These are phyloP conservation scores for Barbarea vulgaris DNA, from an alignment of 345 rosid species.

Conservation along the genomic window DNA sequence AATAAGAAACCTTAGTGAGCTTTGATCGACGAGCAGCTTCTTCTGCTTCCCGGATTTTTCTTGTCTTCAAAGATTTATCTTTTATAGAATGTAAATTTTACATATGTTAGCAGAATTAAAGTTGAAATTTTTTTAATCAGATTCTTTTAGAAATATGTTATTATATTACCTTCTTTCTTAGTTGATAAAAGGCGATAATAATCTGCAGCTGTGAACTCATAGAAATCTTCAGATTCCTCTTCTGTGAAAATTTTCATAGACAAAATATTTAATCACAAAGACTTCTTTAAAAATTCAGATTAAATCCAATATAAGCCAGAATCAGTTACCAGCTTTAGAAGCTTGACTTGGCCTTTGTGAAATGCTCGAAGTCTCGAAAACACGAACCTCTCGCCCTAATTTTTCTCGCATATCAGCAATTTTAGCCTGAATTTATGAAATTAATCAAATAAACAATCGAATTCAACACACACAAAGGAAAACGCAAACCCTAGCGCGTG, in stretches of 20 bases:
- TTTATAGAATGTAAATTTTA: conserved; percentile 21
- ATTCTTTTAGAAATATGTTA: conserved; percentile 13
- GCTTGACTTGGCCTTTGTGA: conserved; percentile 48
- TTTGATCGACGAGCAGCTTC: conserved; percentile 77
- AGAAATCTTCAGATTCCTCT: conserved; percentile 85
- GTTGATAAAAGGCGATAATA: conserved; percentile 57
- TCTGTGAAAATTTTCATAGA: conserved; percentile 31
- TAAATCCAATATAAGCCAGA: neutral
- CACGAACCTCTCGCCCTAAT: conserved; percentile 71
- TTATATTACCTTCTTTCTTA: conserved; percentile 78
- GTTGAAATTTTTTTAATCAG: too few species aligned
- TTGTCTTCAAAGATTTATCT: conserved; percentile 83
- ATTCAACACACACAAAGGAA: neutral
- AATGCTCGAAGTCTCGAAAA: conserved; percentile 63
- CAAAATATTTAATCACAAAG: neutral
- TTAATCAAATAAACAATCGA: conserved; percentile 33
- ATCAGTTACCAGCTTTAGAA: conserved; percentile 47
- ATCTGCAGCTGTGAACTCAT: conserved; percentile 84
- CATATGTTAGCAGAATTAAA: neutral
- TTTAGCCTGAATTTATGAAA: conserved; percentile 54
- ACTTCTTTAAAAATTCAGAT: neutral
- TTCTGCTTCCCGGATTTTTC: conserved; percentile 84
- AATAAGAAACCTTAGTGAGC: conserved; percentile 62
- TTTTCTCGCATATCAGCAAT: conserved; percentile 65
- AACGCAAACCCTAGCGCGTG: neutral